These are phyloP conservation scores for Gillenia trifoliata DNA, from an alignment of 306 rosid genomes.

Conservation along the genomic window DNA sequence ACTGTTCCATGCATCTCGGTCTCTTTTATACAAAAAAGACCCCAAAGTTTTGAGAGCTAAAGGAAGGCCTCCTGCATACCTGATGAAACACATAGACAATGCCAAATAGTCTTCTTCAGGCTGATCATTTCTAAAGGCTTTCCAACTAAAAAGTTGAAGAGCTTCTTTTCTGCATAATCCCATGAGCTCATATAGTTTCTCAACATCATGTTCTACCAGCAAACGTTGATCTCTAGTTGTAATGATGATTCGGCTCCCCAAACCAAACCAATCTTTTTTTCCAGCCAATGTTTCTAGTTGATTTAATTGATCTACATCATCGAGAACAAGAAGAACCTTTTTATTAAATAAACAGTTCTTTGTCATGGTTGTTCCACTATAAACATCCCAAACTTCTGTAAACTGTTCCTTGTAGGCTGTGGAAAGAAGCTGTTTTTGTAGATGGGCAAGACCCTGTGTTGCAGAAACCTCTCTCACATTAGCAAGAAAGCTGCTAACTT, in stretches of 20 bases:
- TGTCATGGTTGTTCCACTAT: neutral
- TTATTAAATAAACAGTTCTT: neutral
- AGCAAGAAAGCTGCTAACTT: neutral
- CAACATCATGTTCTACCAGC: slow-evolving; percentile 14
- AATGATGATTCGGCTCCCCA: slow-evolving; percentile 36
- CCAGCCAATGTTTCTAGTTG: slow-evolving; percentile 8
- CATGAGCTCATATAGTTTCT: neutral
- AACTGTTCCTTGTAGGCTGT: neutral
- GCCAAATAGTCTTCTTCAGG: neutral
- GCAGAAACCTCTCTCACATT: neutral
- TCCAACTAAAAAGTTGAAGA: slow-evolving; percentile 13
- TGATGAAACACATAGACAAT: neutral
- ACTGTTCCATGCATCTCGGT: slow-evolving; percentile 18
- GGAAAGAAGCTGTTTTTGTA: neutral
- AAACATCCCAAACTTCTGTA: neutral
- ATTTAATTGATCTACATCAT: neutral
- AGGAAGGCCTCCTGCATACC: slow-evolving; percentile 19
- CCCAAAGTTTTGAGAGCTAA: slow-evolving; percentile 33
- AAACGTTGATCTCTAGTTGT: slow-evolving; percentile 24
- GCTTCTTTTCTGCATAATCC: neutral
- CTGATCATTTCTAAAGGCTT: neutral
- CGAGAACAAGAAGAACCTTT: neutral
- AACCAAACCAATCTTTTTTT: slow-evolving; percentile 6
- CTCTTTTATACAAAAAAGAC: slow-evolving; percentile 29
- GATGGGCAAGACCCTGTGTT: neutral